A percentile compares a stretch with the other conserved stretches of the same genome.
These are phyloP conservation scores for Erodium chrysanthum DNA, from an alignment of 441 rosid species.

Conservation along the genomic window DNA sequence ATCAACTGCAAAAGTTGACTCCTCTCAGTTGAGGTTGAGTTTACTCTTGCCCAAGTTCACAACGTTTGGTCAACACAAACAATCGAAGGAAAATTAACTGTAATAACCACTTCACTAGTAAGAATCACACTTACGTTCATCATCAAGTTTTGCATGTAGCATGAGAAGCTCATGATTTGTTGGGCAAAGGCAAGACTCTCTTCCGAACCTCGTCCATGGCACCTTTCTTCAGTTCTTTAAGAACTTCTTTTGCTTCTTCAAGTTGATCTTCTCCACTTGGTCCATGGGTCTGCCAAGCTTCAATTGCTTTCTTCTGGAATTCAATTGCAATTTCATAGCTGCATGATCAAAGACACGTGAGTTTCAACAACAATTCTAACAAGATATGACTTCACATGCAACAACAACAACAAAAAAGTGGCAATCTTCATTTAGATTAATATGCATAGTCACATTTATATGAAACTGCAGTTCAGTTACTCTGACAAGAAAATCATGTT, in stretches of 20 bases:
- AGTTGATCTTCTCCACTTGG: constrained; percentile 56
- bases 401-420: background rate
- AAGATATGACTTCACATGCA: background rate
- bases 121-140: background rate
- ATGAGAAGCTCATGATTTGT: background rate
- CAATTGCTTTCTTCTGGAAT: constrained; percentile 67
- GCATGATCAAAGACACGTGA: constrained; percentile 21
- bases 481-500: background rate
- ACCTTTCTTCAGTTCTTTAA: constrained; percentile 53
- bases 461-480: background rate
- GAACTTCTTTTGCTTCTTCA: constrained; percentile 42
- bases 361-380: background rate
- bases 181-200: background rate
- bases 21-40: too few species aligned
- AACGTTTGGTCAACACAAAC: too few species aligned
- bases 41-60: too few species aligned
- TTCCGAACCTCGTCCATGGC: constrained; percentile 20
- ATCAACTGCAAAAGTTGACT: too few species aligned
- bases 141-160: background rate
- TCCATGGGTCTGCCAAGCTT: constrained; percentile 88
- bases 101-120: background rate
- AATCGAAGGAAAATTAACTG: too few species aligned
- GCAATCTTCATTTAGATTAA: too few species aligned
- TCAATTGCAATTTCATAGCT: constrained; percentile 72
- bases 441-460: background rate